These are phyloP conservation scores for Raddia guianensis DNA, from an alignment of 176 grass and related monocot genomes.

Conservation along the genomic window DNA sequence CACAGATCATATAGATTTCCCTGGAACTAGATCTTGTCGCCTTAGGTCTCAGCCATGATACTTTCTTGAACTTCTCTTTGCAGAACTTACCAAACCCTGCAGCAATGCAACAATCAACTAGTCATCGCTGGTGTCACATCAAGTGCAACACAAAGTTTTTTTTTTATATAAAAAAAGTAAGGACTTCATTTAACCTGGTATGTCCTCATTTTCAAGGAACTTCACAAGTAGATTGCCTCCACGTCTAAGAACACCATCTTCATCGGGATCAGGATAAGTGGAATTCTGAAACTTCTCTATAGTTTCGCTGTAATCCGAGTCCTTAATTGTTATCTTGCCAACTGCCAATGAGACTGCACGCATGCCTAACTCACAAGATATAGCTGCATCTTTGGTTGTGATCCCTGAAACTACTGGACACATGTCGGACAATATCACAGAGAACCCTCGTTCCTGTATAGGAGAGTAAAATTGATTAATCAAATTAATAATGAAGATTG, in stretches of 20 bases:
- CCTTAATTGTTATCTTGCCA: constrained; percentile 56
- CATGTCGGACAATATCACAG: constrained; percentile 90
- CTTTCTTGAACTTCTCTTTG: constrained; percentile 77
- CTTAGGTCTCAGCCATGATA: constrained; percentile 77
- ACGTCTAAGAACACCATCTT: constrained; percentile 62
- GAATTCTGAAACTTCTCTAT: constrained; percentile 59
- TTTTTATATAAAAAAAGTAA: not conserved
- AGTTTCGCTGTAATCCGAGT: constrained; percentile 31
- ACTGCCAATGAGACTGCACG: constrained; percentile 75
- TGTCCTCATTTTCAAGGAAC: constrained; percentile 69
- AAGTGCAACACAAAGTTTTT: no score
- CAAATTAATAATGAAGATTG: not conserved
- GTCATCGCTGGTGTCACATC: not conserved
- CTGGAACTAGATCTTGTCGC: constrained; percentile 81
- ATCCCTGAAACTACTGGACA: constrained; percentile 89
- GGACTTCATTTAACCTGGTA: constrained; percentile 42
- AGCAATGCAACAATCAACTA: not conserved
- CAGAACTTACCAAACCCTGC: constrained; percentile 85
- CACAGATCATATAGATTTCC: constrained; percentile 93
- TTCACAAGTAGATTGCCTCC: constrained; percentile 85
- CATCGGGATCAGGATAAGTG: constrained; percentile 54
- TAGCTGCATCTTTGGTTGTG: constrained; percentile 79
- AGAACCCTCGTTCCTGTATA: constrained; percentile 74
- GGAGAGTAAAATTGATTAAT: not conserved
- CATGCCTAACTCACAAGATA: constrained; percentile 76